Conservation (phyloP, 116 monocot species). For the Iris pallida region DNA sequence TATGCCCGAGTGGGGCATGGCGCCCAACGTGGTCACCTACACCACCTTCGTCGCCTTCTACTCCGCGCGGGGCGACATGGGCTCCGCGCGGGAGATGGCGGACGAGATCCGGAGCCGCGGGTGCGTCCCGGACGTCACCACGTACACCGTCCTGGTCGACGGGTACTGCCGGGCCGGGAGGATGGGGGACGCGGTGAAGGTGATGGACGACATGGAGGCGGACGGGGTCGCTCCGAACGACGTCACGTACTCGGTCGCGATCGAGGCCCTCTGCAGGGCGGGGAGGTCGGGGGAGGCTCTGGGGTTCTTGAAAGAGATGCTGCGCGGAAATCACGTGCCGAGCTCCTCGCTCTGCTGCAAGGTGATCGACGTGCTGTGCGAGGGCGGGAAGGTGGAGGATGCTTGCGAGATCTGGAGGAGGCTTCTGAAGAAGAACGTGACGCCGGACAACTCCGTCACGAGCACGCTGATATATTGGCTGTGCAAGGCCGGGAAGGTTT, state of each 20-base stretch:
- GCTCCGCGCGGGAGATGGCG: conserved; percentile 30
- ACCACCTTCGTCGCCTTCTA: conserved; percentile 53
- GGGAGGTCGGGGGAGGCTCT: conserved; percentile 49
- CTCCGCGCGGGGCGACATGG: conserved; percentile 37
- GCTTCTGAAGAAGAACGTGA: conserved; percentile 57
- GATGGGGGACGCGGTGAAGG: conserved; percentile 22
- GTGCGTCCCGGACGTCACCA: conserved; percentile 38
- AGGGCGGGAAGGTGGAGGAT: conserved; percentile 53
- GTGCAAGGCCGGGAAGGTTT: conserved; percentile 55
- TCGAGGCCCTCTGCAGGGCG: conserved; percentile 43
- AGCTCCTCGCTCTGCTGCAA: conserved; percentile 48
- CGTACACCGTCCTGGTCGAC: conserved; percentile 49
- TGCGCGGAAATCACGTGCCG: conserved; percentile 43
- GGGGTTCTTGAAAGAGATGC: conserved; percentile 56
- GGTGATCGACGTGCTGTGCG: conserved; percentile 68
- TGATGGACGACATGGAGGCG: conserved; percentile 58
- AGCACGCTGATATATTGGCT: conserved; percentile 80
- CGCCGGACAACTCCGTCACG: conserved; percentile 59
- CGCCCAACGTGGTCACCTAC: conserved; percentile 58
- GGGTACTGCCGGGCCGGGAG: conserved; percentile 37
- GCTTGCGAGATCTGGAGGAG: conserved; percentile 63
- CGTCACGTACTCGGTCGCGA: conserved; percentile 40
- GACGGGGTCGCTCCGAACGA: conserved; percentile 30
- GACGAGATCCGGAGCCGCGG: conserved; percentile 31
- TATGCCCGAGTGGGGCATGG: conserved; percentile 69